Conservation (phyloP, 768 basidiomycete genomes). For the Inosperma sp. region DNA sequence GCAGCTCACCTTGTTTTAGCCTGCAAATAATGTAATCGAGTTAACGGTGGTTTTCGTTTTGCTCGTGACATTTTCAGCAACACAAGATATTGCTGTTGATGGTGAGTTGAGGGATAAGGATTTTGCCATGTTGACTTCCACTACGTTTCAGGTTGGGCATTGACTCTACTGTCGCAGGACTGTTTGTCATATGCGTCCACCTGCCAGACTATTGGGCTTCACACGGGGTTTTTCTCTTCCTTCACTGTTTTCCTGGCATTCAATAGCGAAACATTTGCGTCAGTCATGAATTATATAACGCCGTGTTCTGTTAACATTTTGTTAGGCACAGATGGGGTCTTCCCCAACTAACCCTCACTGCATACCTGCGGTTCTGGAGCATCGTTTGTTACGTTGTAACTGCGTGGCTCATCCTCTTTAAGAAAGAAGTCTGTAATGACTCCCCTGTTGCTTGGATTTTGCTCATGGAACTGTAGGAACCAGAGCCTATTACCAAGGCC, state of each 20-base stretch:
- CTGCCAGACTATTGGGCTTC: constrained; percentile 95
- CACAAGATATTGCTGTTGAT: constrained; percentile 98
- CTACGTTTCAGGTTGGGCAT: constrained; percentile 71
- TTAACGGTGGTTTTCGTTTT: constrained; percentile 83
- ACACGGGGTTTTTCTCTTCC: constrained; percentile 91
- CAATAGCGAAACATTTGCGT: constrained; percentile 92
- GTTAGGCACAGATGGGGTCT: constrained; percentile 70
- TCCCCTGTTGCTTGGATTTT: neutral
- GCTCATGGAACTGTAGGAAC: constrained; percentile 48
- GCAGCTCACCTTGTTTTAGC: constrained; percentile 44
- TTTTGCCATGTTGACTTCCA: too few species aligned
- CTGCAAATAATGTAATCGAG: constrained; percentile 69
- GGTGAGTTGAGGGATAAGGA: constrained; percentile 63
- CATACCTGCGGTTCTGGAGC: constrained; percentile 86
- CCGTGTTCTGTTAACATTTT: constrained; percentile 1
- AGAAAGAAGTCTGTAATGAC: constrained; percentile 67
- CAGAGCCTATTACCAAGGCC: constrained; percentile 63
- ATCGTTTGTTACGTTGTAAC: constrained; percentile 81
- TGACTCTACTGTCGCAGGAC: constrained; percentile 84
- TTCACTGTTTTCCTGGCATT: constrained; percentile 98
- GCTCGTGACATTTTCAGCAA: constrained; percentile 92
- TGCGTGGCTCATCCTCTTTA: constrained; percentile 78
- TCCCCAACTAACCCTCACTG: constrained; percentile 63
- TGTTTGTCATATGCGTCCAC: constrained; percentile 96
- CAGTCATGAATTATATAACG: constrained; percentile 20